Conservation (phyloP, 2,329 filamentous ascomycete genomes). For the Ramularia endophylla region DNA sequence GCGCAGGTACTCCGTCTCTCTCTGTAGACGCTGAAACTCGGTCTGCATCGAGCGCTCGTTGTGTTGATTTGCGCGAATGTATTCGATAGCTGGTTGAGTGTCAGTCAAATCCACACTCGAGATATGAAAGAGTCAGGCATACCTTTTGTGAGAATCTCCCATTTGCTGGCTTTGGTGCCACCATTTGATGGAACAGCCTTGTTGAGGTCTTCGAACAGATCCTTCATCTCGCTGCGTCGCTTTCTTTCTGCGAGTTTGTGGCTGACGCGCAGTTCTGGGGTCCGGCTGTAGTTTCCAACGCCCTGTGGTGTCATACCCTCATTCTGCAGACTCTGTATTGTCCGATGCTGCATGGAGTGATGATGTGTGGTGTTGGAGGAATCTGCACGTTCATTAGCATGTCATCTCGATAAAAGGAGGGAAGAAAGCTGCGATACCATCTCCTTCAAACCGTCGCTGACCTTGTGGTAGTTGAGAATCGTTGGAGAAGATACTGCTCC, state of each 20-base stretch:
- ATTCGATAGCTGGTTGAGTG: constrained; percentile 40
- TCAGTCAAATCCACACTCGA: too few species aligned
- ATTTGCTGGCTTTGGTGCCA: constrained; percentile 80
- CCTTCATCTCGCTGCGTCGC: constrained; percentile 81
- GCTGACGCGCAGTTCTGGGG: constrained; percentile 73
- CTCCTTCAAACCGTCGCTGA: constrained; percentile 62
- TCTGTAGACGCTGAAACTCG: constrained; percentile 38
- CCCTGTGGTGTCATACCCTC: constrained; percentile 51
- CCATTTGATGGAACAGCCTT: constrained; percentile 74
- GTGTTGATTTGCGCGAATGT: constrained; percentile 38
- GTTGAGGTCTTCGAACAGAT: constrained; percentile 73
- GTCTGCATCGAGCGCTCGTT: constrained; percentile 34
- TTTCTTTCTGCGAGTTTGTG: constrained; percentile 83
- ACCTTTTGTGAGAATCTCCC: constrained; percentile 86
- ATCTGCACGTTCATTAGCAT: constrained; percentile 25
- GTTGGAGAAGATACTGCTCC: constrained; percentile 71
- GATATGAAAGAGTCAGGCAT: too few species aligned
- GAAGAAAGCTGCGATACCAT: constrained; percentile 37
- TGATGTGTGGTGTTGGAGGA: constrained; percentile 54
- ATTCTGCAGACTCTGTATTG: constrained; percentile 58
- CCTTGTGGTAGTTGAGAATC: constrained; percentile 67
- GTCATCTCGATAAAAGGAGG: constrained; percentile 1
- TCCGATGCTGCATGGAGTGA: constrained; percentile 69
- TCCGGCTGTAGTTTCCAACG: constrained; percentile 72
- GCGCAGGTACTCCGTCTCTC: constrained; percentile 39